phyloP scores from a whole-genome alignment of 495 filamentous ascomycete species.

The Acidomyces sp. region DNA sequence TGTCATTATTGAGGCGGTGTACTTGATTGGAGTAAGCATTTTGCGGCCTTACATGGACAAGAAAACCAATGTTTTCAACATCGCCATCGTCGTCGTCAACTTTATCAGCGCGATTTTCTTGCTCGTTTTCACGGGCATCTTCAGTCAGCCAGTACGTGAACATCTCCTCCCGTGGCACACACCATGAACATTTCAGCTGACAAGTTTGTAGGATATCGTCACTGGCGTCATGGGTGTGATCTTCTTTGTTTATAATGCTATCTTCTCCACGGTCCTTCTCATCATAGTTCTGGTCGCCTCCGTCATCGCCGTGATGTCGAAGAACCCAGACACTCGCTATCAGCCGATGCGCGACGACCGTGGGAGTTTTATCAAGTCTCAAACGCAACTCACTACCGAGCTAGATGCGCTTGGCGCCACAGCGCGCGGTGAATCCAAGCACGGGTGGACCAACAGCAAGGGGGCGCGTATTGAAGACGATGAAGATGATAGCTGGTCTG shows the following conservation, averaged over 20 bases:
- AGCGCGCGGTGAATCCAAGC: conserved; percentile 70
- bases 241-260: conserved; percentile 85
- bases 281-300: conserved; percentile 81
- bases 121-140: conserved; percentile 90
- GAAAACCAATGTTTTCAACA: conserved; percentile 95
- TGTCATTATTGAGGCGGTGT: conserved; percentile 69
- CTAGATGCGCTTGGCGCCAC: conserved; percentile 88
- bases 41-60: conserved; percentile 98
- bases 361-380: conserved; percentile 95
- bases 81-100: conserved; percentile 78
- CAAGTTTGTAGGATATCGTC: conserved; percentile 45
- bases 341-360: conserved; percentile 95
- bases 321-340: conserved; percentile 93
- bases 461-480: conserved; percentile 61
- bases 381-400: conserved; percentile 77
- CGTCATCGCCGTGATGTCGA: conserved; percentile 67
- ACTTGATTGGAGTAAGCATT: conserved; percentile 65
- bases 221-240: conserved; percentile 88
- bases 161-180: neutral
- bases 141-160: conserved; percentile 66
- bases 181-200: conserved; percentile 15
- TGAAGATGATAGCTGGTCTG: conserved; percentile 40
- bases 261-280: conserved; percentile 72
- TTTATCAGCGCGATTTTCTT: conserved; percentile 86
- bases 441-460: conserved; percentile 43